Evolutionary conservation across 2,329 filamentous ascomycete genomes (phyloP).

Genomic region (Exophiala spinifera): DNA sequence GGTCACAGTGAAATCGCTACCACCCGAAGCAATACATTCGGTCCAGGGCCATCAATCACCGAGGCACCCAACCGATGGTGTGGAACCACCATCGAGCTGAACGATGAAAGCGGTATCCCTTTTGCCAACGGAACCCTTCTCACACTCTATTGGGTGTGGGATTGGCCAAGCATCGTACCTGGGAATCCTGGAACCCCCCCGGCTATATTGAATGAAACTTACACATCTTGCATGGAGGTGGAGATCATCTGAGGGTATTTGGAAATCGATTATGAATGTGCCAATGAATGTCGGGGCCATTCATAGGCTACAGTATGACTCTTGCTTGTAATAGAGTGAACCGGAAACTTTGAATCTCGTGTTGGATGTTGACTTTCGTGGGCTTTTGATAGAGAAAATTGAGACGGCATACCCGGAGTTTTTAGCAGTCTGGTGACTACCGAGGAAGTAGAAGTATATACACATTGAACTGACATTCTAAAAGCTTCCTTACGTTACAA

Average conservation of each 20-base stretch:
- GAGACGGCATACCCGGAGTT: background rate
- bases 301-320: background rate
- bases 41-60: background rate
- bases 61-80: constrained; percentile 1
- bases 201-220: constrained; percentile 1
- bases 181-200: background rate
- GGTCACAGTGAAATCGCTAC: constrained; percentile 1
- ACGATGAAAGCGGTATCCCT: background rate
- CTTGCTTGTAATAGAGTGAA: background rate
- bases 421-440: background rate
- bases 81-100: background rate
- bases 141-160: constrained; percentile 3
- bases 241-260: background rate
- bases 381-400: background rate
- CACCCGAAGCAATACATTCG: background rate
- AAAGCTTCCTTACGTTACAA: too few relatives aligned
- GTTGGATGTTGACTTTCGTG: background rate
- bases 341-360: constrained; percentile 1
- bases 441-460: background rate
- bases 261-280: background rate
- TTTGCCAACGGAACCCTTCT: background rate
- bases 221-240: constrained; percentile 1
- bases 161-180: background rate
- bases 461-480: too few relatives aligned
- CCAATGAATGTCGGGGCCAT: background rate